Conservation (phyloP, 495 filamentous ascomycete species). For the Durotheca rogersii region DNA sequence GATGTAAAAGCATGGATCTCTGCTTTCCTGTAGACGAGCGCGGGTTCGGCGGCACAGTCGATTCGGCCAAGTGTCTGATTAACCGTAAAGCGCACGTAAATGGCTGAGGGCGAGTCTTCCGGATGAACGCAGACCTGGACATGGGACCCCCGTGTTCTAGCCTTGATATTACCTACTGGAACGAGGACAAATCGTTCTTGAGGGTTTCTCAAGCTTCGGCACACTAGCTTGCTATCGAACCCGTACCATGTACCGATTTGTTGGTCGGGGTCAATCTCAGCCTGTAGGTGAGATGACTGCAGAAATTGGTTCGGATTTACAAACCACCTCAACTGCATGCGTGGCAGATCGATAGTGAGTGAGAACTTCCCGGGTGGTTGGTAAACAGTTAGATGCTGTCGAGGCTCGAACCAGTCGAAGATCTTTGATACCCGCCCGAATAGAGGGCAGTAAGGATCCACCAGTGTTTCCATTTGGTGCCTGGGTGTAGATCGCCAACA, state of each 20-base stretch:
- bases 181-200: constrained; percentile 37
- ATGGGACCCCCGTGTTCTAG: constrained; percentile 30
- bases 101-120: not conserved
- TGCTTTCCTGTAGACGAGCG: constrained; percentile 51
- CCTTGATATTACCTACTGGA: constrained; percentile 32
- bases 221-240: constrained; percentile 45
- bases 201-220: constrained; percentile 37
- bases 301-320: constrained; percentile 37
- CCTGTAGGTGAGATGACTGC: constrained; percentile 43
- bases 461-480: constrained; percentile 18
- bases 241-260: constrained; percentile 51
- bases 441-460: constrained; percentile 31
- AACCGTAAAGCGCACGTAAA: constrained; percentile 48
- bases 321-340: constrained; percentile 45
- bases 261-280: constrained; percentile 52
- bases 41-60: constrained; percentile 45
- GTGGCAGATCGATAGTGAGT: constrained; percentile 37
- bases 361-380: constrained; percentile 28
- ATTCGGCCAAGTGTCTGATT: constrained; percentile 51
- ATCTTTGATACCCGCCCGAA: constrained; percentile 37
- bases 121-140: constrained; percentile 18
- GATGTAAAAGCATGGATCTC: constrained; percentile 62
- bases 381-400: constrained; percentile 35
- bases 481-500: constrained; percentile 15
- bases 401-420: constrained; percentile 38